Base-by-base conservation (phyloP, 441 rosid species). In the Populus hybrid region DNA sequence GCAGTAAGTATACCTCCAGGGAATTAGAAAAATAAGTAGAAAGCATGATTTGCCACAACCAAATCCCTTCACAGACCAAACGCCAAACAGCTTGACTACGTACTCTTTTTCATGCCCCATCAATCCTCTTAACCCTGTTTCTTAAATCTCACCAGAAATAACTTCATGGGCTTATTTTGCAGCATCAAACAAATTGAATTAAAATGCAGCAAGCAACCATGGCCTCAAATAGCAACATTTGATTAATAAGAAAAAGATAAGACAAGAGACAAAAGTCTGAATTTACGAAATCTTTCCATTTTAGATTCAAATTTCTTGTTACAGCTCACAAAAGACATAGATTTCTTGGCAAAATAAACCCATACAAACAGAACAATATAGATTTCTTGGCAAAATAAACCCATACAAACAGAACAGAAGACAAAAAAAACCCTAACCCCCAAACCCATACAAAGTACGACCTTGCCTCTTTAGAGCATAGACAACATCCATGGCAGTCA, bases 401-500 rank as follows among this genome's bases (percentile, higher is more conserved):
- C n/a, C n/a, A n/a, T n/a, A n/a, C n/a, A n/a, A n/a, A n/a, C n/a
- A n/a, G n/a, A n/a, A n/a, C n/a, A n/a, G 3, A 20, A 7, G n/a
- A 29, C 21, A 7, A 50, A 29, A 29, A 3, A 29, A 3, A 29
- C 31, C 31, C 31, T 29, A 29, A 3, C 31, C 31, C 31, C 31
- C 71, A n/a, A 68, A 68, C n/a, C 71, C 71, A n/a, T 68, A 68
- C 12, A 68, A 10, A 4, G 71, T 68, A 18, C 71, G 71, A 4
- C 71, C 71, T 31, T 68, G 71, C 71, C 71, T 31, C 42, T 68
- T 68, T 3, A 68, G 50, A 7, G 71, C 71, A 21, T 68, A 68
- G 6, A 68, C 71, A 35, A 68, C 71, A 68, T 68, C 71, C 71
- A 68, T 68, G 23, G 71, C 71, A 35, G 71, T 68, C 23, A 68